Percentiles rank a stretch among this genome's conserved stretches.
phyloP scores from a whole-genome alignment of 768 basidiomycete species.

The Phanerochaete carnosa region DNA sequence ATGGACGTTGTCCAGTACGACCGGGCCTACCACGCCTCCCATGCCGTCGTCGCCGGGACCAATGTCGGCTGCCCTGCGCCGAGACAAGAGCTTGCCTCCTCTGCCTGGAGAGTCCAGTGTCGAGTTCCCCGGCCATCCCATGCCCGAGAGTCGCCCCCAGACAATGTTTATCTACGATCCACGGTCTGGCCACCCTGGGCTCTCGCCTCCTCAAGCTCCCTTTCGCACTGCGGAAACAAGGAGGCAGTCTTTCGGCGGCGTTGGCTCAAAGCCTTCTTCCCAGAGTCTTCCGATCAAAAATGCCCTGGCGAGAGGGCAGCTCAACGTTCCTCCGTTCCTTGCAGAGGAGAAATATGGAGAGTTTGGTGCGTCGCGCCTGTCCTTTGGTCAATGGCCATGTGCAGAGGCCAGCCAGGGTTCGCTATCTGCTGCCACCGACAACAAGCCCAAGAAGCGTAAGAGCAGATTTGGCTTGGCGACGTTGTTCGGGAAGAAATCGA shows the following conservation, averaged over 20 bases:
- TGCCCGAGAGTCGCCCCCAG: constrained; percentile 51
- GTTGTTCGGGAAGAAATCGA: constrained; percentile 55
- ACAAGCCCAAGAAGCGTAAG: constrained; percentile 51
- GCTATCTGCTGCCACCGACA: constrained; percentile 8
- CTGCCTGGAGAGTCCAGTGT: constrained; percentile 49
- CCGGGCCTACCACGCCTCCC: constrained; percentile 18
- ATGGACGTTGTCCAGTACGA: constrained; percentile 17
- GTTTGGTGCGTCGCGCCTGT: constrained; percentile 66
- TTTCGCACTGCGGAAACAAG: constrained; percentile 57
- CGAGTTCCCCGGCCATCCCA: constrained; percentile 23
- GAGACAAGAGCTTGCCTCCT: constrained; percentile 79
- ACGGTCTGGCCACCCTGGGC: constrained; percentile 47
- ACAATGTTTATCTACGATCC: constrained; percentile 65
- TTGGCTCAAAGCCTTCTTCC: constrained; percentile 52
- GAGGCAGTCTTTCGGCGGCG: constrained; percentile 76
- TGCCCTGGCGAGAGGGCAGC: constrained; percentile 10
- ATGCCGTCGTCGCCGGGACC: constrained; percentile 15
- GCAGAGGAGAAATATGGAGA: constrained; percentile 53
- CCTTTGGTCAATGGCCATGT: constrained; percentile 38
- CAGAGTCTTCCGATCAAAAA: constrained; percentile 47
- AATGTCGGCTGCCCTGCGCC: constrained; percentile 29
- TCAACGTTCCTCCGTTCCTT: constrained; percentile 22
- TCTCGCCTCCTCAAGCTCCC: constrained; percentile 59
- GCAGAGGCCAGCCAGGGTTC: constrained; percentile 11
- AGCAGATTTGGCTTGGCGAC: constrained; percentile 70